These are phyloP conservation scores for Dorcoceras hygrometricum DNA, from an alignment of 257 asterid genomes.

Conservation along the genomic window DNA sequence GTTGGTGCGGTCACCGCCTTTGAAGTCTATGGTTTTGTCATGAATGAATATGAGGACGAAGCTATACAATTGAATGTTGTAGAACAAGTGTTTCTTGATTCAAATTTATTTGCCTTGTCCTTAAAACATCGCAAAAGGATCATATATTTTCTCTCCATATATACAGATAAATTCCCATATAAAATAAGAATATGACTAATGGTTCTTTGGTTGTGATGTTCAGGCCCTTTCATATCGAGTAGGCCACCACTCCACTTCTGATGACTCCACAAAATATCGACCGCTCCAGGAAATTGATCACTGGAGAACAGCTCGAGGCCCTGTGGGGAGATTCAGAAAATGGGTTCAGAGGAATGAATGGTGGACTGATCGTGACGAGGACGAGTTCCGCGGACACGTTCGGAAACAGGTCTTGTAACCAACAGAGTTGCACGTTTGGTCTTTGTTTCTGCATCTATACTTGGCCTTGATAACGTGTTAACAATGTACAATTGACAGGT, in stretches of 20 bases:
- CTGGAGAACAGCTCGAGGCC: slow-evolving; percentile 68
- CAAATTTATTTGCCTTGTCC: background rate
- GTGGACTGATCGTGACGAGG: slow-evolving; percentile 79
- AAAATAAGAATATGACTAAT: no score
- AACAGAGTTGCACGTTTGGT: background rate
- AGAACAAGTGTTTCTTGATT: background rate
- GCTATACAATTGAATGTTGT: background rate
- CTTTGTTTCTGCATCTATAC: background rate
- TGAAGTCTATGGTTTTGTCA: background rate
- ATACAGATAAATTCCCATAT: background rate
- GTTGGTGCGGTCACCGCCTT: no score
- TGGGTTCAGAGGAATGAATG: slow-evolving; percentile 71
- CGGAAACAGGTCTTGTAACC: slow-evolving; percentile 52
- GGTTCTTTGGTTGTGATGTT: background rate
- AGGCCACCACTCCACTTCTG: slow-evolving; percentile 93
- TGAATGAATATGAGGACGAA: background rate
- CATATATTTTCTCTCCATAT: background rate
- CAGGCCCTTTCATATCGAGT: slow-evolving; percentile 83
- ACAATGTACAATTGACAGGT: slow-evolving; percentile 36
- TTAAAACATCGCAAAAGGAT: background rate
- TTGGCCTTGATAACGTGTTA: background rate
- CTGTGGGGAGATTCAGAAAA: slow-evolving; percentile 59
- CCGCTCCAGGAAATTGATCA: slow-evolving; percentile 62
- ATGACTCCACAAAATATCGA: slow-evolving; percentile 89
- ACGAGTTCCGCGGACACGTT: slow-evolving; percentile 42